These are phyloP conservation scores for Myrica gale DNA, from an alignment of 306 rosid genomes.

Conservation along the genomic window DNA sequence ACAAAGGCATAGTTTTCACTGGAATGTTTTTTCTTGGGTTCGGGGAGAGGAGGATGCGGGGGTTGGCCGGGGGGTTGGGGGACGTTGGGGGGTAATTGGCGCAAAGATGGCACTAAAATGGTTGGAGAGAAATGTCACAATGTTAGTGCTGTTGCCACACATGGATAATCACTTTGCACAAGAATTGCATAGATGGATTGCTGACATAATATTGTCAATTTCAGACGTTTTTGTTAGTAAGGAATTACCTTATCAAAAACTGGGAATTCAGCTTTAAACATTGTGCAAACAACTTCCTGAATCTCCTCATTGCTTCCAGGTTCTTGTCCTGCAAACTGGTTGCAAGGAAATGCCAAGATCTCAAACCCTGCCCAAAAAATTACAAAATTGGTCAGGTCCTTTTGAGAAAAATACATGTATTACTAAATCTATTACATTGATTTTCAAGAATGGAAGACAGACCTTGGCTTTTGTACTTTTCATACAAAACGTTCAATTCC, in stretches of 20 bases:
- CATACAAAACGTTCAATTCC: slow-evolving; percentile 63
- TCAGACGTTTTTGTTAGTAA: slow-evolving; percentile 2
- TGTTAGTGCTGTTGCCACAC: neutral
- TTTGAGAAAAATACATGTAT: neutral
- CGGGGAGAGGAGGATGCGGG: too few species aligned
- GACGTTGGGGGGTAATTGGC: too few species aligned
- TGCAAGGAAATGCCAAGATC: slow-evolving; percentile 98
- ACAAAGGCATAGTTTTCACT: too few species aligned
- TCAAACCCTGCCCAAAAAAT: slow-evolving; percentile 52
- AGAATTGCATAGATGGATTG: neutral
- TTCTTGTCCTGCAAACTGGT: slow-evolving; percentile 85
- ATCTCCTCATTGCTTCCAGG: slow-evolving; percentile 81
- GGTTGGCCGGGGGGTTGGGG: too few species aligned
- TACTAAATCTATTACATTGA: neutral
- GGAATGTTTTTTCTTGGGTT: too few species aligned
- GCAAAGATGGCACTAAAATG: neutral
- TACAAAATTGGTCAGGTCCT: neutral
- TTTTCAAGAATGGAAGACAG: slow-evolving; percentile 11
- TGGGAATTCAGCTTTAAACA: slow-evolving; percentile 84
- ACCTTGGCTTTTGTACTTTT: slow-evolving; percentile 82
- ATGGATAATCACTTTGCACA: neutral
- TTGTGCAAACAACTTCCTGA: slow-evolving; percentile 70
- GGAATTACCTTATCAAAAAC: slow-evolving; percentile 78
- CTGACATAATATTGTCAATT: neutral
- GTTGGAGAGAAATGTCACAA: neutral